A percentile compares a stretch with the other conserved stretches of the same genome.
Conservation (phyloP, 2,329 filamentous ascomycete species). For the Exophiala aquamarina region DNA sequence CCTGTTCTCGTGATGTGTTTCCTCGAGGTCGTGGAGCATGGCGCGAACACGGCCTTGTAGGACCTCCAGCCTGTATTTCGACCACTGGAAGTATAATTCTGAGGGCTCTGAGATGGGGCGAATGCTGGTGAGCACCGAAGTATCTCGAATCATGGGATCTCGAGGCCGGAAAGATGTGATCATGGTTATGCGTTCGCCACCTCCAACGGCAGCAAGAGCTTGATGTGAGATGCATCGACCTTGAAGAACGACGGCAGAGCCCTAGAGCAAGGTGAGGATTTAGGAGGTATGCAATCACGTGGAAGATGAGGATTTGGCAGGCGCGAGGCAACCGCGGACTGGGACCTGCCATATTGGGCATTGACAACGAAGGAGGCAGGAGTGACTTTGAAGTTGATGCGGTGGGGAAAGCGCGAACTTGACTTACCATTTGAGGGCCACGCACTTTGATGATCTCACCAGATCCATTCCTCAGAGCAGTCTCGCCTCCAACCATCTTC, state of each 20-base stretch:
- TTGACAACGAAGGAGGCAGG: no score
- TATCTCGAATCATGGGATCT: conserved; percentile 54
- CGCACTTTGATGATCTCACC: conserved; percentile 45
- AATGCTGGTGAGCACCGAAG: conserved; percentile 61
- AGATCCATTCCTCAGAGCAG: conserved; percentile 56
- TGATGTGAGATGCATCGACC: conserved; percentile 67
- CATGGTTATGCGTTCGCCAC: conserved; percentile 63
- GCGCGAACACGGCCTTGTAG: conserved; percentile 56
- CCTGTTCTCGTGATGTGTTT: conserved; percentile 32
- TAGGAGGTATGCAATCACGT: no score
- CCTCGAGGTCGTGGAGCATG: conserved; percentile 37
- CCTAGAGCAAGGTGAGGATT: conserved; percentile 38
- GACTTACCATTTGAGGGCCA: conserved; percentile 42
- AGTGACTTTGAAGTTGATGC: no score
- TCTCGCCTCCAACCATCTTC: conserved; percentile 56
- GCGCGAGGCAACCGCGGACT: no score
- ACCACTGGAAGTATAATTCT: conserved; percentile 61
- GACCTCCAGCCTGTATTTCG: conserved; percentile 62
- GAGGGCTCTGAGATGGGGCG: conserved; percentile 57
- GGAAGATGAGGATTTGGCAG: no score
- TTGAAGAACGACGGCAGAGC: conserved; percentile 63
- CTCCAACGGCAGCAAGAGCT: conserved; percentile 60
- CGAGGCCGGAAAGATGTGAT: conserved; percentile 65
- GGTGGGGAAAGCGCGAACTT: no score
- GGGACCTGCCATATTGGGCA: no score